These are phyloP conservation scores for Pseudocercospora fijiensis DNA, from an alignment of 2,329 filamentous ascomycete genomes.

Conservation along the genomic window DNA sequence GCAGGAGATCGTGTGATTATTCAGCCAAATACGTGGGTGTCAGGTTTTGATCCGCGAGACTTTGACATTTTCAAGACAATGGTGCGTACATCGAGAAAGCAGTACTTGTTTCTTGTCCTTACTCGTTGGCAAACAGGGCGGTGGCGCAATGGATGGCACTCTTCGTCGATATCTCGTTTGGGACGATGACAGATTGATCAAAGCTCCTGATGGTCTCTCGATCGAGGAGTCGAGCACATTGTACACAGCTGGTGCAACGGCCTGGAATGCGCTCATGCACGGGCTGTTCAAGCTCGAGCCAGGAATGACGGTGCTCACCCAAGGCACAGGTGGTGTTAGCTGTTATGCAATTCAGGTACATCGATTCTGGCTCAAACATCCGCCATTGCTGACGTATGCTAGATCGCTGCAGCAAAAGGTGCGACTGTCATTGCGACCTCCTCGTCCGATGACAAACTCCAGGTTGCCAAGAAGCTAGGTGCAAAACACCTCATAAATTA, in stretches of 20 bases:
- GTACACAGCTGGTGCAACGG: slow-evolving; percentile 61
- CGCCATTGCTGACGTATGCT: slow-evolving; percentile 12
- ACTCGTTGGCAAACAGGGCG: slow-evolving; percentile 31
- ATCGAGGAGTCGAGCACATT: slow-evolving; percentile 60
- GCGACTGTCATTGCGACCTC: slow-evolving; percentile 57
- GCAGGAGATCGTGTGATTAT: slow-evolving; percentile 63
- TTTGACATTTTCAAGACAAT: slow-evolving; percentile 43
- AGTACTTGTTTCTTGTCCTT: neutral
- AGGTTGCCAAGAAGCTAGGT: slow-evolving; percentile 54
- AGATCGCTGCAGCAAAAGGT: slow-evolving; percentile 43
- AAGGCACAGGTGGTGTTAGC: slow-evolving; percentile 47
- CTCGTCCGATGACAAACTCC: slow-evolving; percentile 55
- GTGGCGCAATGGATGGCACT: slow-evolving; percentile 58
- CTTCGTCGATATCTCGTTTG: slow-evolving; percentile 61
- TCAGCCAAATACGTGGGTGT: slow-evolving; percentile 28
- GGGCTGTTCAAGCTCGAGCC: slow-evolving; percentile 48
- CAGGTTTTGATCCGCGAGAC: slow-evolving; percentile 20
- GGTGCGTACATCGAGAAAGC: neutral
- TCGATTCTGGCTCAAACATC: neutral
- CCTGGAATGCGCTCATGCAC: slow-evolving; percentile 52
- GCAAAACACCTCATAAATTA: slow-evolving; percentile 62
- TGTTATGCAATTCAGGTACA: slow-evolving; percentile 37
- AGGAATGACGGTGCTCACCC: slow-evolving; percentile 37
- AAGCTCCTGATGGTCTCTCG: slow-evolving; percentile 54
- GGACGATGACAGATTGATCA: slow-evolving; percentile 49